These are phyloP conservation scores for Inonotus obliquus DNA, from an alignment of 1,284 basidiomycete species.

Conservation along the genomic window DNA sequence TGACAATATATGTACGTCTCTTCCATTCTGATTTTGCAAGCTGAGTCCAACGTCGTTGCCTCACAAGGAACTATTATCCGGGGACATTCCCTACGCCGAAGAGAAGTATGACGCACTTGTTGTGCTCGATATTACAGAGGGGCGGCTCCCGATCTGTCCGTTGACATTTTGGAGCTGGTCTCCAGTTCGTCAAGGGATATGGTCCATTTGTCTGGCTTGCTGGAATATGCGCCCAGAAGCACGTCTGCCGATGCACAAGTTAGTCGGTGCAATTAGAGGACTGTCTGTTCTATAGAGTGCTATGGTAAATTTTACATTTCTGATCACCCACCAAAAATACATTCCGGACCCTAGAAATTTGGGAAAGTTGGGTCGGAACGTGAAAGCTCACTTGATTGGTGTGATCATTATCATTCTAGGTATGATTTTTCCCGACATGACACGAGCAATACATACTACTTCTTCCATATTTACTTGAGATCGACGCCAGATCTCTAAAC, in stretches of 20 bases:
- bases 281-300: too few relatives aligned
- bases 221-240: not conserved
- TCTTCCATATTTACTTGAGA: too few relatives aligned
- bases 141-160: not conserved
- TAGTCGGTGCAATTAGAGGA: too few relatives aligned
- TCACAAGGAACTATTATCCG: conserved; percentile 4
- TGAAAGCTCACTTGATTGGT: too few relatives aligned
- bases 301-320: not conserved
- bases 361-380: too few relatives aligned
- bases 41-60: not conserved
- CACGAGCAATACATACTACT: too few relatives aligned
- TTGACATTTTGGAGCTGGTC: not conserved
- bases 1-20: conserved; percentile 8
- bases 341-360: too few relatives aligned
- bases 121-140: not conserved
- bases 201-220: not conserved
- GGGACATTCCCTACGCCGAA: conserved; percentile 4
- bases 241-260: not conserved
- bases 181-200: too few relatives aligned
- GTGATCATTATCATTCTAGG: too few relatives aligned
- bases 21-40: not conserved
- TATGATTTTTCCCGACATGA: too few relatives aligned
- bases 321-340: too few relatives aligned
- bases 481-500: too few relatives aligned
- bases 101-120: not conserved